A percentile compares a stretch with the other conserved stretches of the same genome.
These are phyloP conservation scores for Aspergillus nidulans DNA, from an alignment of 495 filamentous ascomycete genomes.

Conservation along the genomic window DNA sequence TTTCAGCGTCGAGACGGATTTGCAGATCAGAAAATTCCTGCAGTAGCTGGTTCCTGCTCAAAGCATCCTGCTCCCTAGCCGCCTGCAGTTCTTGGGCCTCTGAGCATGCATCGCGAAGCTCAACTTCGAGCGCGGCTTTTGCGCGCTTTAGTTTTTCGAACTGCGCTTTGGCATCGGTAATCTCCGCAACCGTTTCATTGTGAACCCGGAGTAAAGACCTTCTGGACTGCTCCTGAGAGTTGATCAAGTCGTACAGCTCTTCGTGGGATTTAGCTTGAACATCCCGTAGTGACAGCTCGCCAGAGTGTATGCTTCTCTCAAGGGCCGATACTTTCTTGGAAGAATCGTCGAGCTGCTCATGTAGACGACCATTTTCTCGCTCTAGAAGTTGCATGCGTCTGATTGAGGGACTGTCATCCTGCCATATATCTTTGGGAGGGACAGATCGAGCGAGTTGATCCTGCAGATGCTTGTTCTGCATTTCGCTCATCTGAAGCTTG, in stretches of 20 bases:
- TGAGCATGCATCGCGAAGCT: conserved; percentile 76
- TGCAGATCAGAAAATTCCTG: conserved; percentile 93
- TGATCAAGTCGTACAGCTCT: conserved; percentile 89
- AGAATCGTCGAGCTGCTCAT: conserved; percentile 94
- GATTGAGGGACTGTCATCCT: conserved; percentile 79
- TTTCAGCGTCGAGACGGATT: conserved; percentile 85
- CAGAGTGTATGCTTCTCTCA: conserved; percentile 80
- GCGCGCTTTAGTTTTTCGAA: conserved; percentile 81
- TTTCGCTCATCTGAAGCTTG: conserved; percentile 89
- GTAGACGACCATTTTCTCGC: conserved; percentile 84
- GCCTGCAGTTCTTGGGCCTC: conserved; percentile 76
- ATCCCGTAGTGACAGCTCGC: conserved; percentile 87
- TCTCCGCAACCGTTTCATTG: conserved; percentile 78
- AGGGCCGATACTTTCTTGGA: conserved; percentile 87
- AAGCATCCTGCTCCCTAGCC: conserved; percentile 76
- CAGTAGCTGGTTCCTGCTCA: conserved; percentile 79
- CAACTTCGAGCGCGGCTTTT: conserved; percentile 76
- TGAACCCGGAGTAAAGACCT: conserved; percentile 76
- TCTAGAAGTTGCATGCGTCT: conserved; percentile 87
- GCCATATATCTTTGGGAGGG: conserved; percentile 54
- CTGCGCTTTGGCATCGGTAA: conserved; percentile 77
- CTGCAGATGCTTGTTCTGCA: conserved; percentile 93
- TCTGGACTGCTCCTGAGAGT: conserved; percentile 87
- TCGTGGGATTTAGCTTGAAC: conserved; percentile 92
- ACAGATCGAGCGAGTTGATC: conserved; percentile 71